A percentile compares a stretch with the other conserved stretches of the same genome.
phyloP scores from a whole-genome alignment of 2,329 filamentous ascomycete genomes.

The Ceratocystiopsis minuta region DNA sequence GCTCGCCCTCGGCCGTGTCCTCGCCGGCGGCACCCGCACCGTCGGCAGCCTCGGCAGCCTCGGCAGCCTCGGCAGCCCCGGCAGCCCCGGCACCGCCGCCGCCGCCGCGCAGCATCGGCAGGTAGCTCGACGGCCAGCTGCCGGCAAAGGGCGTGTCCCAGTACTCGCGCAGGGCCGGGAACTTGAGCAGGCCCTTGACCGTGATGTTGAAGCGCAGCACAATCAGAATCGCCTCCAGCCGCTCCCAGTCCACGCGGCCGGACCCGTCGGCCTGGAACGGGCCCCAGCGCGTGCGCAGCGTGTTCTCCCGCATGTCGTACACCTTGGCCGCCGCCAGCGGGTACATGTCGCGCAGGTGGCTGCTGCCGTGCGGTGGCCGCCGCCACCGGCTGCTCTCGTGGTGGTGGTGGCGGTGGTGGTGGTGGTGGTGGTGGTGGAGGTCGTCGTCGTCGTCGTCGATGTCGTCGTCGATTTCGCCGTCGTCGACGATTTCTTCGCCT shows the following conservation, averaged over 20 bases:
- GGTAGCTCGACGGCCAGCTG: slow-evolving; percentile 31
- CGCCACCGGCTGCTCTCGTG: too few species aligned
- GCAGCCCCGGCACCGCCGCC: neutral
- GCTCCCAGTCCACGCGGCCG: slow-evolving; percentile 57
- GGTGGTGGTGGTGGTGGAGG: too few species aligned
- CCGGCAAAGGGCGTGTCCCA: slow-evolving; percentile 40
- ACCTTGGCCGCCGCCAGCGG: slow-evolving; percentile 50
- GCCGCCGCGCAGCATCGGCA: slow-evolving; percentile 14
- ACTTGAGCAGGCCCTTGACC: slow-evolving; percentile 24
- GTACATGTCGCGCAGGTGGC: slow-evolving; percentile 17
- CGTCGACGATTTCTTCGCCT: too few species aligned
- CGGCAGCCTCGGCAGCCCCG: too few species aligned
- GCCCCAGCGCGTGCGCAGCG: slow-evolving; percentile 43
- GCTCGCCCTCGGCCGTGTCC: too few species aligned
- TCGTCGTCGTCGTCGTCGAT: slow-evolving; percentile 8
- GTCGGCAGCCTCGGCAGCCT: neutral
- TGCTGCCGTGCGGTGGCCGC: too few species aligned
- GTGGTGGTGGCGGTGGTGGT: too few species aligned
- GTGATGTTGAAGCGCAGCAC: slow-evolving; percentile 46
- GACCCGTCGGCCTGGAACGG: slow-evolving; percentile 49
- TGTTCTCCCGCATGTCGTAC: slow-evolving; percentile 58
- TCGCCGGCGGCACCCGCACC: neutral
- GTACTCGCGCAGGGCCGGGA: slow-evolving; percentile 29
- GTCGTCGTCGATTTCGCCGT: slow-evolving; percentile 15
- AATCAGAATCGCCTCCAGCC: slow-evolving; percentile 52